Conservation (phyloP, 148 eudicot genomes). For the Heliamphora exappendiculata region DNA sequence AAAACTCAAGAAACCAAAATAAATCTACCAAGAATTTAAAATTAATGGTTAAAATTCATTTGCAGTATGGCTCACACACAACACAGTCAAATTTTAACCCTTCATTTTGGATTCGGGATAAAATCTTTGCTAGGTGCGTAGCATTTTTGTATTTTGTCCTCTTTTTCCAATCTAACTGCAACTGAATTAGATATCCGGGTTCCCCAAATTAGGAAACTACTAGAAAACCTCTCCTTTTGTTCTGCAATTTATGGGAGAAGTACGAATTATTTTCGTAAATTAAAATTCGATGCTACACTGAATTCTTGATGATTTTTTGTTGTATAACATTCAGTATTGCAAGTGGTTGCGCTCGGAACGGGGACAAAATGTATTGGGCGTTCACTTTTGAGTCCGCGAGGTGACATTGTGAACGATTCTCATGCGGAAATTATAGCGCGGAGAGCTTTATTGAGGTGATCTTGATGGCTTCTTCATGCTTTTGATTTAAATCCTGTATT, state of each 20-base stretch:
- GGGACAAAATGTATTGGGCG: constrained; percentile 87
- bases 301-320: background rate
- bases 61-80: no score
- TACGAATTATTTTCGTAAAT: background rate
- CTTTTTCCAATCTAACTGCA: no score
- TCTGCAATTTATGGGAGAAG: background rate
- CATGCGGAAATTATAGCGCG: constrained; percentile 88
- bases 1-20: background rate
- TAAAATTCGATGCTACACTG: background rate
- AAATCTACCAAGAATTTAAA: no score
- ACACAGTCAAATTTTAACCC: no score
- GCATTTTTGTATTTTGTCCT: no score
- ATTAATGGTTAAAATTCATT: no score
- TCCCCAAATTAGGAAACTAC: background rate
- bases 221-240: background rate
- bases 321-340: constrained; percentile 41
- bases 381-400: constrained; percentile 51
- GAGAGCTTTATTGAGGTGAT: constrained; percentile 67
- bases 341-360: constrained; percentile 80
- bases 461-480: background rate
- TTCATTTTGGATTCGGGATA: no score
- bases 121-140: no score
- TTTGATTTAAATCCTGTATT: background rate
- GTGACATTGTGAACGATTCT: constrained; percentile 89
- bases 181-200: background rate